Percentiles rank a stretch among this genome's conserved stretches.
Evolutionary conservation across 1,284 basidiomycete genomes (phyloP).

Genomic region (Singerocomus inundabilis): DNA sequence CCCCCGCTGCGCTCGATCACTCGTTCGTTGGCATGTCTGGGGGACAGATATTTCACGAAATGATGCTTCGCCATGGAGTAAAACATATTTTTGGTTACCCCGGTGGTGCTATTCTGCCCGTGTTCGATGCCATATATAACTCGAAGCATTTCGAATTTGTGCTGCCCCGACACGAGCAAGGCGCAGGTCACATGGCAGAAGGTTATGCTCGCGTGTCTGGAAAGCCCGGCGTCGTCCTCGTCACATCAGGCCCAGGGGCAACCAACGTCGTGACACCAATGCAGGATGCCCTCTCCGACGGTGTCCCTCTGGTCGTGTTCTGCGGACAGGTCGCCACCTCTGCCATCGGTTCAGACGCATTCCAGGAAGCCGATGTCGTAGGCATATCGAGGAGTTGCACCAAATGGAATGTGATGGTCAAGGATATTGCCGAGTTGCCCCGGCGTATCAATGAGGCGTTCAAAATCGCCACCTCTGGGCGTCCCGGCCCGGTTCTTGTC

Average conservation of each 20-base stretch:
- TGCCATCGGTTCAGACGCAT: constrained; percentile 96
- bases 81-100: constrained; percentile 99
- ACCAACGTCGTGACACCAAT: constrained; percentile 98
- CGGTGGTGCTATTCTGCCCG: constrained; percentile 95
- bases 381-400: constrained; percentile 97
- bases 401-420: constrained; percentile 99
- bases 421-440: constrained; percentile 93
- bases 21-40: constrained; percentile 94
- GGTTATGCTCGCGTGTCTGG: constrained; percentile 98
- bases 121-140: constrained; percentile 99
- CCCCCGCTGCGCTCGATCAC: constrained; percentile 56
- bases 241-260: constrained; percentile 96
- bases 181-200: constrained; percentile 98
- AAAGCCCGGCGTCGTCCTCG: constrained; percentile 96
- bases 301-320: constrained; percentile 94
- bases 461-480: constrained; percentile 96
- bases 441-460: constrained; percentile 98
- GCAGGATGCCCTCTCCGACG: constrained; percentile 96
- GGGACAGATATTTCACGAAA: constrained; percentile 98
- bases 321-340: constrained; percentile 97
- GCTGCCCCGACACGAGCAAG: constrained; percentile 95
- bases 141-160: constrained; percentile 95
- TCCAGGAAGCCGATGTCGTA: constrained; percentile 97
- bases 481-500: constrained; percentile 96
- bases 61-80: constrained; percentile 97